Evolutionary conservation across 2,329 filamentous ascomycete genomes (phyloP).

Genomic region (Fusarium anguioides): DNA sequence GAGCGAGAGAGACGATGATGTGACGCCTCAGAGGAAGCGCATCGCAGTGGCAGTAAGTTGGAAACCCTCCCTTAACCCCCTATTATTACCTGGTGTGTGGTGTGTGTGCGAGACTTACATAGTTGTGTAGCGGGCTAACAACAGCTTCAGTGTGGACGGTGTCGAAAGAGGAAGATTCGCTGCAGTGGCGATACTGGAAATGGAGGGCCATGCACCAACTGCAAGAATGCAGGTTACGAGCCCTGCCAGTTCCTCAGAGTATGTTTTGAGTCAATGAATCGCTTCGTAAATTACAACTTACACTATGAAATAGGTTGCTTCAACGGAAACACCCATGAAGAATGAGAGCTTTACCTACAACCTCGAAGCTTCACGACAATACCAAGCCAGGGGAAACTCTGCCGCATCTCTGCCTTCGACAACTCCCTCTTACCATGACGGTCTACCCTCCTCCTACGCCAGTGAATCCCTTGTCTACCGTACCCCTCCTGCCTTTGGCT

Average conservation of each 20-base stretch:
- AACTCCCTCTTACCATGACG: conserved; percentile 35
- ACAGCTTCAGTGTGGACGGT: conserved; percentile 78
- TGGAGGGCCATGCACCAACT: conserved; percentile 84
- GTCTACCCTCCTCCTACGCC: conserved; percentile 18
- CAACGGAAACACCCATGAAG: conserved; percentile 47
- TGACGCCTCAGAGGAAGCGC: conserved; percentile 63
- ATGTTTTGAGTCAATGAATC: conserved; percentile 44
- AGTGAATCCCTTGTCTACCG: conserved; percentile 39
- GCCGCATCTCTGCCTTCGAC: conserved; percentile 21
- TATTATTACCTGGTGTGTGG: conserved; percentile 39
- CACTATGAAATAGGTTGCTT: conserved; percentile 45
- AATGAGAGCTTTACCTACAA: conserved; percentile 45
- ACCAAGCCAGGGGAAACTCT: conserved; percentile 43
- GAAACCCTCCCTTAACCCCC: not conserved
- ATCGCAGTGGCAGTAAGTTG: conserved; percentile 68
- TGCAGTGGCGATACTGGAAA: conserved; percentile 87
- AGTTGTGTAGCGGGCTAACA: conserved; percentile 37
- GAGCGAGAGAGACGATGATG: conserved; percentile 50
- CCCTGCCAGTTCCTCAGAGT: conserved; percentile 86
- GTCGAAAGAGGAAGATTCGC: conserved; percentile 92
- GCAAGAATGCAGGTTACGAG: conserved; percentile 76
- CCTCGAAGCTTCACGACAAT: conserved; percentile 48
- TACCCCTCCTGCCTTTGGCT: conserved; percentile 36
- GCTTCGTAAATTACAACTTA: not conserved
- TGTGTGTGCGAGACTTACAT: conserved; percentile 42